Evolutionary conservation across 2,329 filamentous ascomycete genomes (phyloP).

Genomic region (Arthrobotrys pseudoclavata): DNA sequence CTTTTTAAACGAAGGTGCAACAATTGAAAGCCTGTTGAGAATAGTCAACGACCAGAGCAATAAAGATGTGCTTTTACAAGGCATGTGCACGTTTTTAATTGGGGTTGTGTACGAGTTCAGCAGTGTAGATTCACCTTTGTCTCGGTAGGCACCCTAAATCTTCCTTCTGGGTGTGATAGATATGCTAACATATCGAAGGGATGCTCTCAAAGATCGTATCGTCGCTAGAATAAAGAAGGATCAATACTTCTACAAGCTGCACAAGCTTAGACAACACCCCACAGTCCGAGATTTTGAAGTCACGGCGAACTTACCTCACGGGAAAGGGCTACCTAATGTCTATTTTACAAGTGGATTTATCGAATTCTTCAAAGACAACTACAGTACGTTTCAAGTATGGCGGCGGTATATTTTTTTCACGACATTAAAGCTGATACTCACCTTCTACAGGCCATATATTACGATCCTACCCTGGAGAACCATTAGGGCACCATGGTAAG

Average conservation of each 20-base stretch:
- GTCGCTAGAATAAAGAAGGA: constrained; percentile 83
- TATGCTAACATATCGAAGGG: constrained; percentile 66
- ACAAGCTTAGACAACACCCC: constrained; percentile 81
- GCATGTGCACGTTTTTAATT: constrained; percentile 84
- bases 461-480: constrained; percentile 48
- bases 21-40: constrained; percentile 86
- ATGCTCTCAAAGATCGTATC: constrained; percentile 83
- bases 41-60: constrained; percentile 75
- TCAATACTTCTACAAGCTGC: constrained; percentile 85
- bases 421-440: background rate
- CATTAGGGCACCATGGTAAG: constrained; percentile 43
- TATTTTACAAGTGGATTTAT: constrained; percentile 89
- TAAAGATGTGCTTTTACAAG: constrained; percentile 79
- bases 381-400: constrained; percentile 69
- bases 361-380: constrained; percentile 96
- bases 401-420: background rate
- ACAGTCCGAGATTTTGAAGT: constrained; percentile 91
- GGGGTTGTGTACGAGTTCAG: constrained; percentile 97
- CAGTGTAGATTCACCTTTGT: constrained; percentile 93
- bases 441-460: constrained; percentile 37
- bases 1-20: constrained; percentile 90
- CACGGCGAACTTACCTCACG: constrained; percentile 59
- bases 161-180: background rate
- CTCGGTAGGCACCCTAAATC: constrained; percentile 66
- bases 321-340: constrained; percentile 78